phyloP scores from a whole-genome alignment of 495 filamentous ascomycete genomes.

The Penicillium subrubescens region DNA sequence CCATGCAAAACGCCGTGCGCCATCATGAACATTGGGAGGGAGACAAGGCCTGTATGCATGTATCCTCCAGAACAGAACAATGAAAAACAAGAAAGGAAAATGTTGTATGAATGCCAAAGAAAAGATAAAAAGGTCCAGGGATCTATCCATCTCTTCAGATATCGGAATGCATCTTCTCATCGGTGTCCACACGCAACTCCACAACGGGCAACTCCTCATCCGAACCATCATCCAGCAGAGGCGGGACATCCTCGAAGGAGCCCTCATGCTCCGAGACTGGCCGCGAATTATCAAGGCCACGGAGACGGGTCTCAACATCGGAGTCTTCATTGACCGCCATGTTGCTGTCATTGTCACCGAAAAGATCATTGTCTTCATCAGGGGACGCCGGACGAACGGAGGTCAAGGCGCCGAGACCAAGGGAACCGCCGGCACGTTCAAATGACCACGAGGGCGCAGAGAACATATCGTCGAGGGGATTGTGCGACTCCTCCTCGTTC shows the following conservation, averaged over 20 bases:
- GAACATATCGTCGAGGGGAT: conserved; percentile 7
- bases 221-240: conserved; percentile 37
- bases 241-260: conserved; percentile 40
- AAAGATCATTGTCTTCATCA: conserved; percentile 35
- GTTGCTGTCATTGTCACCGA: conserved; percentile 46
- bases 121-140: background rate
- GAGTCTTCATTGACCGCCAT: conserved; percentile 47
- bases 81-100: background rate
- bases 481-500: conserved; percentile 10
- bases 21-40: conserved; percentile 1
- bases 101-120: background rate
- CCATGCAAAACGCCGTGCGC: conserved; percentile 17
- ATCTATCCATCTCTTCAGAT: conserved; percentile 8
- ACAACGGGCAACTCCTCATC: conserved; percentile 49
- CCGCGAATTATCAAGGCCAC: conserved; percentile 30
- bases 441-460: conserved; percentile 9
- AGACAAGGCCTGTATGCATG: background rate
- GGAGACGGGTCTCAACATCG: conserved; percentile 40
- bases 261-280: conserved; percentile 29
- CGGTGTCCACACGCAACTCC: conserved; percentile 46
- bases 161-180: conserved; percentile 36
- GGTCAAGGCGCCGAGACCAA: conserved; percentile 1
- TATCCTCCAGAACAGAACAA: background rate
- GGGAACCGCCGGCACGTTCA: conserved; percentile 4
- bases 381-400: conserved; percentile 9